These are phyloP conservation scores for Monotropa hypopitys DNA, from an alignment of 179 eudicot genomes.

Conservation along the genomic window DNA sequence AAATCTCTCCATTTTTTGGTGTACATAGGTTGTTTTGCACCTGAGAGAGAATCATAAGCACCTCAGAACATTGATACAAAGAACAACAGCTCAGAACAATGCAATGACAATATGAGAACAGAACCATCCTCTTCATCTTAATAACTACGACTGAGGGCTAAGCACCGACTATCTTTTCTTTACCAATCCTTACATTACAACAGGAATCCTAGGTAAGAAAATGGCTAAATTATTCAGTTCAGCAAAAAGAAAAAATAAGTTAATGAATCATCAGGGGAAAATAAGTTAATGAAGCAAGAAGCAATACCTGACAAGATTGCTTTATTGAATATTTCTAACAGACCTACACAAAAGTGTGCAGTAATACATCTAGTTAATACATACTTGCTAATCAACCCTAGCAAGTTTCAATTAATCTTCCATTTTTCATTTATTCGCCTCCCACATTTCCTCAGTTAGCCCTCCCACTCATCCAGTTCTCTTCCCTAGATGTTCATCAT, in stretches of 20 bases:
- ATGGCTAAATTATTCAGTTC: not conserved
- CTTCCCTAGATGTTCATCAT: not conserved
- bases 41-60: slow-evolving; percentile 26
- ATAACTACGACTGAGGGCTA: not conserved
- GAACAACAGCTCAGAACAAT: not conserved
- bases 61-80: not conserved
- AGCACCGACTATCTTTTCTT: not conserved
- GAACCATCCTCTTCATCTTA: not conserved
- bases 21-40: slow-evolving; percentile 97
- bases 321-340: not conserved
- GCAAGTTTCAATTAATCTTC: not conserved
- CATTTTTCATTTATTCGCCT: not conserved
- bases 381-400: not conserved
- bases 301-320: not conserved
- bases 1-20: slow-evolving; percentile 88
- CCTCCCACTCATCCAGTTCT: not conserved
- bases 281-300: not conserved
- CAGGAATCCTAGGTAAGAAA: not conserved
- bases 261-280: not conserved
- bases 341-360: not conserved
- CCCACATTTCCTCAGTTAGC: not conserved
- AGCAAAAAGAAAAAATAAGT: not conserved
- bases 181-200: not conserved
- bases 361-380: not conserved
- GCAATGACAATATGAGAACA: not conserved